A percentile compares a stretch with the other conserved stretches of the same genome.
These are phyloP conservation scores for Berberis vulgaris DNA, from an alignment of 164 flowering plant genomes.

Conservation along the genomic window DNA sequence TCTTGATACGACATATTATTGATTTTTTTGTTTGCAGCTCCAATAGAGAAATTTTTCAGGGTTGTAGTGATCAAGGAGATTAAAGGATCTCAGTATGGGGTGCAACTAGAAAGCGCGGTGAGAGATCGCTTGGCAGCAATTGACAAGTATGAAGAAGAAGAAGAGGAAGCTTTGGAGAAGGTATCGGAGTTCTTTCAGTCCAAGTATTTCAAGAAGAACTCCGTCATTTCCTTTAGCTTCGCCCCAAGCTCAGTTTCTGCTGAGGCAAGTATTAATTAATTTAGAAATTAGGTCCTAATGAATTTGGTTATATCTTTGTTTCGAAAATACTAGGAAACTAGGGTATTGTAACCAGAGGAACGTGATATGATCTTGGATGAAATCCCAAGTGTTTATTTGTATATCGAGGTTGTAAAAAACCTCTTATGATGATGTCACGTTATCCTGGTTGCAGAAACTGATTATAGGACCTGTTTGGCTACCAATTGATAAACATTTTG, in stretches of 20 bases:
- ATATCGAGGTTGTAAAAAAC: too few species aligned
- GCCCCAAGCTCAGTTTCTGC: slow-evolving; percentile 38
- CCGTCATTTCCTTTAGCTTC: slow-evolving; percentile 53
- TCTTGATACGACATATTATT: slow-evolving; percentile 41
- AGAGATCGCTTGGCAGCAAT: slow-evolving; percentile 72
- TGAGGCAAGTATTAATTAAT: slow-evolving; percentile 36
- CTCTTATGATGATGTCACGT: too few species aligned
- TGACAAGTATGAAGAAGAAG: slow-evolving; percentile 88
- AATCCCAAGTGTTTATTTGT: too few species aligned
- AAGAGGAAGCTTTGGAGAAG: slow-evolving; percentile 71
- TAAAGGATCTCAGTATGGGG: slow-evolving; percentile 87
- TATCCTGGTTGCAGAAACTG: too few species aligned
- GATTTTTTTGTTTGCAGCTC: slow-evolving; percentile 36
- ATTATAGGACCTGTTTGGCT: not conserved
- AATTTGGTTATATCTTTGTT: too few species aligned
- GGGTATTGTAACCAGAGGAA: too few species aligned
- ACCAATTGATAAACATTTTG: too few species aligned
- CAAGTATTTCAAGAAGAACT: slow-evolving; percentile 61
- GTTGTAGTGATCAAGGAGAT: slow-evolving; percentile 92
- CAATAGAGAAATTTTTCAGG: slow-evolving; percentile 59
- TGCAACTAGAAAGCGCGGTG: slow-evolving; percentile 76
- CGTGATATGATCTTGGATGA: too few species aligned
- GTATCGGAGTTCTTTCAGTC: slow-evolving; percentile 64
- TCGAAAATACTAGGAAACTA: too few species aligned
- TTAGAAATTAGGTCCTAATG: not conserved